A percentile compares a stretch with the other conserved stretches of the same genome.
These are phyloP conservation scores for Bretschneidera sinensis DNA, from an alignment of 345 rosid species.

Conservation along the genomic window DNA sequence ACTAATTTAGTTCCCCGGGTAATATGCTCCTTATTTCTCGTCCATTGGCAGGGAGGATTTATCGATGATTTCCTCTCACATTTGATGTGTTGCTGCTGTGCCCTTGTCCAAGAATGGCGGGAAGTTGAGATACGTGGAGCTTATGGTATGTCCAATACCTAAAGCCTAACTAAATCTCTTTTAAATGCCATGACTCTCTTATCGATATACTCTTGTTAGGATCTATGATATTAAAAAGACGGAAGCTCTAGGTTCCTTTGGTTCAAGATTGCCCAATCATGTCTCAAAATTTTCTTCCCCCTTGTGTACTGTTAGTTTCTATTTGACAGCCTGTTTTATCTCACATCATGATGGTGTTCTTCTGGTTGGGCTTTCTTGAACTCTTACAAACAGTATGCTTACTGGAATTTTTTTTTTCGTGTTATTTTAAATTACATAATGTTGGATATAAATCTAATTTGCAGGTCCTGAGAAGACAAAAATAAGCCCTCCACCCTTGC, in stretches of 20 bases:
- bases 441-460: slow-evolving; percentile 11
- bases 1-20: not conserved
- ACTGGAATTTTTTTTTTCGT: not conserved
- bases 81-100: slow-evolving; percentile 96
- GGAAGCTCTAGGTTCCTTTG: not conserved
- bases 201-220: not conserved
- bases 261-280: not conserved
- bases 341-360: too few species aligned
- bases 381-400: not conserved
- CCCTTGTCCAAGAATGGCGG: slow-evolving; percentile 96
- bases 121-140: slow-evolving; percentile 88
- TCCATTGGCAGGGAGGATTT: slow-evolving; percentile 67
- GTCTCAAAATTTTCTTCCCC: not conserved
- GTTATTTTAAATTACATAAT: not conserved
- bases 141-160: slow-evolving; percentile 41
- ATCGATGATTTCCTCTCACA: slow-evolving; percentile 94
- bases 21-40: not conserved
- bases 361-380: too few species aligned
- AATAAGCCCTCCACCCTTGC: slow-evolving; percentile 72
- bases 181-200: not conserved
- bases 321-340: not conserved
- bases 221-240: not conserved
- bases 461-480: slow-evolving; percentile 77
- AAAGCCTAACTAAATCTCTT: not conserved
- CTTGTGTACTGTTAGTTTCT: not conserved